Percentiles rank a stretch among this genome's conserved stretches.
phyloP scores from a whole-genome alignment of 2,329 filamentous ascomycete genomes.

The Cladosporium phlei region DNA sequence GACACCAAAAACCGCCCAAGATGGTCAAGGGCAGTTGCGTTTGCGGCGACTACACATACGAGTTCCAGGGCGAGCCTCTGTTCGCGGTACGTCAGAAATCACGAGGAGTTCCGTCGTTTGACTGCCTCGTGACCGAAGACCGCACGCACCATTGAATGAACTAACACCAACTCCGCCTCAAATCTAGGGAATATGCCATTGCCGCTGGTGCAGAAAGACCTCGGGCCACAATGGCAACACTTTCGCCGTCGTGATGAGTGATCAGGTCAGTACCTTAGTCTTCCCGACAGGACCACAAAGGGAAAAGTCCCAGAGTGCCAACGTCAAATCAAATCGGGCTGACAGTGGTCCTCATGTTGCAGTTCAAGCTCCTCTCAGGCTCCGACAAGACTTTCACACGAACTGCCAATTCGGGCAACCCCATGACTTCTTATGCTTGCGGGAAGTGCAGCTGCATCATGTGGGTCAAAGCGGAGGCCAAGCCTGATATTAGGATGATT shows the following conservation, averaged over 20 bases:
- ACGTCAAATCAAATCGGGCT: neutral
- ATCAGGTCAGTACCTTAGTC: constrained; percentile 19
- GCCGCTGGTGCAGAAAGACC: constrained; percentile 28
- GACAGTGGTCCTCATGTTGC: neutral
- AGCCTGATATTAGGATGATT: constrained; percentile 26
- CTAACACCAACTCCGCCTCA: neutral
- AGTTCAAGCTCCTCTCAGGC: constrained; percentile 29
- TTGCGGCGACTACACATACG: constrained; percentile 33
- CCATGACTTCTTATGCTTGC: constrained; percentile 28
- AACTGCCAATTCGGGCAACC: constrained; percentile 28
- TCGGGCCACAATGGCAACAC: constrained; percentile 27
- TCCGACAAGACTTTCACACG: constrained; percentile 23
- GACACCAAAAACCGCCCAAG: neutral
- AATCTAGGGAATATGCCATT: constrained; percentile 26
- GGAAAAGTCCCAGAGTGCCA: too few species aligned
- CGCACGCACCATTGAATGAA: neutral
- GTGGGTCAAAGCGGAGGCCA: constrained; percentile 22
- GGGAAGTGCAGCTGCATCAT: constrained; percentile 27
- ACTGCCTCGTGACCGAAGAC: too few species aligned
- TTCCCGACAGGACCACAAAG: too few species aligned
- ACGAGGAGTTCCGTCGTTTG: neutral
- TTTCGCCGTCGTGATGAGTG: constrained; percentile 26
- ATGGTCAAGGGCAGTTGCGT: constrained; percentile 27
- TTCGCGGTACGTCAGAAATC: constrained; percentile 18
- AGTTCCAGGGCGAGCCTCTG: constrained; percentile 29